Evolutionary conservation across 139 green algal genomes (phyloP).

Genomic region (Chlamydomonas schloesseri): DNA sequence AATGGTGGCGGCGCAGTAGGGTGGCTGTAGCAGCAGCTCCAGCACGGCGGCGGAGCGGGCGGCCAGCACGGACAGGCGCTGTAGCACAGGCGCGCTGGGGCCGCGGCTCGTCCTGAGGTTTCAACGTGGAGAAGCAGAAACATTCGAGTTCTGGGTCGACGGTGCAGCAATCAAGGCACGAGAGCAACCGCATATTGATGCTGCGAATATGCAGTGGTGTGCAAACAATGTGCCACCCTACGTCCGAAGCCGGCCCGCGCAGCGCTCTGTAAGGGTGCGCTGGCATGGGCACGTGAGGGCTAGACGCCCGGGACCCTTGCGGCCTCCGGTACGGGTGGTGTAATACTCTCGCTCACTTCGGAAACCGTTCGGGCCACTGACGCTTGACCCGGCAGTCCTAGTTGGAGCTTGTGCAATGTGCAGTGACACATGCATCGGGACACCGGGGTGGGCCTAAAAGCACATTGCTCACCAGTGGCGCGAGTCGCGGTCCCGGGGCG

Average conservation of each 20-base stretch:
- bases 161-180: no score
- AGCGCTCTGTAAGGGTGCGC: not conserved
- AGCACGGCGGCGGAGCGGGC: slow-evolving; percentile 32
- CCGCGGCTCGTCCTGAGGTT: slow-evolving; percentile 2
- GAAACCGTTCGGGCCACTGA: slow-evolving; percentile 58
- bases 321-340: not conserved
- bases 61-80: slow-evolving; percentile 7
- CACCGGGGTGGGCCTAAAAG: no score
- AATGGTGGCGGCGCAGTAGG: not conserved
- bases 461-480: slow-evolving; percentile 60
- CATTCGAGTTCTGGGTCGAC: no score
- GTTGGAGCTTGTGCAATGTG: slow-evolving; percentile 46
- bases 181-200: no score
- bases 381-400: slow-evolving; percentile 50
- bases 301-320: not conserved
- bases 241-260: not conserved
- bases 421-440: no score
- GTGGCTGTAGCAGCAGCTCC: slow-evolving; percentile 39
- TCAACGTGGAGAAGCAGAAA: no score
- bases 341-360: slow-evolving; percentile 49
- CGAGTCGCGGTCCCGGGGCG: slow-evolving; percentile 56
- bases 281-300: not conserved
- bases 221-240: slow-evolving; percentile 4
- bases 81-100: not conserved
- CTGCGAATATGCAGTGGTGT: no score